Percentiles rank a stretch among this genome's conserved stretches.
phyloP scores from a whole-genome alignment of 768 basidiomycete species.

The Podaxis pistillaris region DNA sequence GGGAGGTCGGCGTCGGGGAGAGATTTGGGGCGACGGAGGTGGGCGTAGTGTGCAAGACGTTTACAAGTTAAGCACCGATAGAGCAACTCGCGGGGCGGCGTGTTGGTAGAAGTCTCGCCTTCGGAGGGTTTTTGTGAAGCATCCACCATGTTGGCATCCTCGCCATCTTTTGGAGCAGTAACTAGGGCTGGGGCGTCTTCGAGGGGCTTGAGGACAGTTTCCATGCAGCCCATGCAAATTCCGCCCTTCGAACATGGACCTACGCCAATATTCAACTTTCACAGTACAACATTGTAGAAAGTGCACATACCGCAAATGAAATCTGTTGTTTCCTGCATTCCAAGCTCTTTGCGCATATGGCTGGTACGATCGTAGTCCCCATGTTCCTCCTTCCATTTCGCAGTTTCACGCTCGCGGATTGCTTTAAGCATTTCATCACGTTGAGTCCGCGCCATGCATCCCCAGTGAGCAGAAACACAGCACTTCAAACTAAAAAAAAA shows the following conservation, averaged over 20 bases:
- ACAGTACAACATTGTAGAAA: neutral
- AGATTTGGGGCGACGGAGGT: conserved; percentile 52
- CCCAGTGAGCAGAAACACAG: conserved; percentile 76
- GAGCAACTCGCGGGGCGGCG: conserved; percentile 46
- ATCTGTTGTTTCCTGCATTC: conserved; percentile 62
- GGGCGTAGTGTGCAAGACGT: conserved; percentile 78
- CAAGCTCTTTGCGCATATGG: conserved; percentile 46
- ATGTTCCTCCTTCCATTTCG: conserved; percentile 33
- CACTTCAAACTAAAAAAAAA: conserved; percentile 61
- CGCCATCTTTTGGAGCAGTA: neutral
- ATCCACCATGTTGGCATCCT: conserved; percentile 37
- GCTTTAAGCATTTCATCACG: conserved; percentile 74
- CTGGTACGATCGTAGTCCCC: conserved; percentile 21
- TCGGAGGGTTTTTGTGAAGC: conserved; percentile 15
- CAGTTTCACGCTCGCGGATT: conserved; percentile 49
- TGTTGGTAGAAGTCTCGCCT: conserved; percentile 8
- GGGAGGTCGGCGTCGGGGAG: conserved; percentile 30
- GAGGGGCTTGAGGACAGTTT: conserved; percentile 45
- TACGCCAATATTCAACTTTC: conserved; percentile 18
- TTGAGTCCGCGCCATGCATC: conserved; percentile 62
- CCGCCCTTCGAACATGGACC: conserved; percentile 71
- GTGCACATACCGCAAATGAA: conserved; percentile 62
- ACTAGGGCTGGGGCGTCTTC: conserved; percentile 7
- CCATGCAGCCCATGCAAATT: conserved; percentile 74
- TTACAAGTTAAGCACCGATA: conserved; percentile 87